A percentile compares a stretch with the other conserved stretches of the same genome.
Evolutionary conservation across 345 rosid genomes (phyloP).

Genomic region (Euphorbia tirucalli): DNA sequence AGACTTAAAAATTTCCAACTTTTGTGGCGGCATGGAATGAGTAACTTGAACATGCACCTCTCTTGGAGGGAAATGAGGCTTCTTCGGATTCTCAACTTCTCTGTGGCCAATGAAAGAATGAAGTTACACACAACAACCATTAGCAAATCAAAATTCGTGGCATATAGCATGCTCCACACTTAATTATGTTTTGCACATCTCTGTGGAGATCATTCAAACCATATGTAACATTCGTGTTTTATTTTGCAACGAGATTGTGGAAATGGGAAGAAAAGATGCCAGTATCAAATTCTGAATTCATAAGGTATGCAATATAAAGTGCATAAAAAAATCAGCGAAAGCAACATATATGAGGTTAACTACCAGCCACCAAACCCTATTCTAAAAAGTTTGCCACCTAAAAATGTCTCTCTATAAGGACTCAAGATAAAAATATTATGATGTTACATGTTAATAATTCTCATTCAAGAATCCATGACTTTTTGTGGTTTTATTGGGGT

Average conservation of each 20-base stretch:
- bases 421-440: neutral
- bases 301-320: neutral
- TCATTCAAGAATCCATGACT: neutral
- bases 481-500: neutral
- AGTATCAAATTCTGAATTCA: neutral
- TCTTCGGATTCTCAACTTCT: slow-evolving; percentile 16
- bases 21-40: slow-evolving; percentile 24
- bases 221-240: neutral
- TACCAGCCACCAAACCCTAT: neutral
- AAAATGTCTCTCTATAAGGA: neutral
- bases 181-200: neutral
- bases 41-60: slow-evolving; percentile 22
- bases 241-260: neutral
- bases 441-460: neutral
- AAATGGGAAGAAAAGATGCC: neutral
- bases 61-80: slow-evolving; percentile 14
- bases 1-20: slow-evolving; percentile 26
- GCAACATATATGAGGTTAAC: neutral
- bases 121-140: neutral
- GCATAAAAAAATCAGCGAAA: neutral
- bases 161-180: neutral
- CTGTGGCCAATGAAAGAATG: slow-evolving; percentile 7
- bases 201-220: neutral
- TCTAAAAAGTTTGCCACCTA: neutral
- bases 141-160: neutral